phyloP scores from a whole-genome alignment of 768 basidiomycete species.

The Paxillus rubicundulus region DNA sequence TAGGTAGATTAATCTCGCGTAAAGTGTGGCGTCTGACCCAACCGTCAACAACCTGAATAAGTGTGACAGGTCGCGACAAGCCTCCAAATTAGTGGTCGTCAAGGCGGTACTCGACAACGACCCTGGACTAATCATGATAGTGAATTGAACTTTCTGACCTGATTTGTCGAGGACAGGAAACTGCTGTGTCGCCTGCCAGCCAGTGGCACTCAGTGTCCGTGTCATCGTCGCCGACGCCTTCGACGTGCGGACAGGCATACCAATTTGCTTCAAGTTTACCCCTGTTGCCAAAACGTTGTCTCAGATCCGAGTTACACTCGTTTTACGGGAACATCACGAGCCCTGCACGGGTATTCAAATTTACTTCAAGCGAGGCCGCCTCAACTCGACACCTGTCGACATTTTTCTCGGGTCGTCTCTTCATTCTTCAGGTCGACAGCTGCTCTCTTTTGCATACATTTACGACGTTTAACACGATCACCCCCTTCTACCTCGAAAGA shows the following conservation, averaged over 20 bases:
- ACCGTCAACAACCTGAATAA: too few species aligned
- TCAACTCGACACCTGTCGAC: neutral
- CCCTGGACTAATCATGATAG: neutral
- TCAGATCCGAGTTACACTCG: neutral
- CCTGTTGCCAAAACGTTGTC: too few species aligned
- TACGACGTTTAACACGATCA: neutral
- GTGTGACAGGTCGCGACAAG: conserved; percentile 1
- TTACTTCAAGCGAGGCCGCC: conserved; percentile 12
- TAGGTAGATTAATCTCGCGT: too few species aligned
- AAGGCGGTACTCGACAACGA: neutral
- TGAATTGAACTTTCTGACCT: neutral
- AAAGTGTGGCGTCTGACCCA: too few species aligned
- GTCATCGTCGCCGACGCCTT: neutral
- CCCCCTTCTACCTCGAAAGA: neutral
- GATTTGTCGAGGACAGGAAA: too few species aligned
- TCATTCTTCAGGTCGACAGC: too few species aligned
- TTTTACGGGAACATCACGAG: neutral
- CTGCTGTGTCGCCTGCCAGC: neutral
- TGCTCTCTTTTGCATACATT: neutral
- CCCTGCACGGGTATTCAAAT: conserved; percentile 16
- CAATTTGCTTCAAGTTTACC: too few species aligned
- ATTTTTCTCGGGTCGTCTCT: neutral
- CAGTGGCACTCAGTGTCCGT: neutral
- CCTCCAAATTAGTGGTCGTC: conserved; percentile 4
- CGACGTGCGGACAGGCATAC: neutral